Evolutionary conservation across 768 basidiomycete genomes (phyloP).

Genomic region (Boletus subparvulus): DNA sequence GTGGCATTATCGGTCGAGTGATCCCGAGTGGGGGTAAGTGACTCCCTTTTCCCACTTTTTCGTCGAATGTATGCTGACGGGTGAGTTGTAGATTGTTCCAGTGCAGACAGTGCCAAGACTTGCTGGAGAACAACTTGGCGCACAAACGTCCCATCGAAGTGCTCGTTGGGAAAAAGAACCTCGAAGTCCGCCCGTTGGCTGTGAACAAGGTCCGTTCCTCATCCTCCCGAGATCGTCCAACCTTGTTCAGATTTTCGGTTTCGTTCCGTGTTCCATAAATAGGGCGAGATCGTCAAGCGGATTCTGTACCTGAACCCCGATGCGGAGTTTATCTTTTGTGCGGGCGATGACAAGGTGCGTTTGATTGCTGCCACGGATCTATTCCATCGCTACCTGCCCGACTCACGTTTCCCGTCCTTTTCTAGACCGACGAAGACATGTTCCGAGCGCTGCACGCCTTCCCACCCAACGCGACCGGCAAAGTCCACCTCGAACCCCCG

Average conservation of each 20-base stretch:
- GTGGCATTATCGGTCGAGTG: slow-evolving; percentile 92
- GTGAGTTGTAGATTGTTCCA: slow-evolving; percentile 66
- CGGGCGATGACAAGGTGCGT: slow-evolving; percentile 92
- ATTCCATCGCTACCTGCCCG: too few relatives aligned
- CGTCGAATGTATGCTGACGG: slow-evolving; percentile 1
- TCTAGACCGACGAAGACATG: slow-evolving; percentile 96
- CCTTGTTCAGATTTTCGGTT: not conserved
- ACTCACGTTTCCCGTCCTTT: not conserved
- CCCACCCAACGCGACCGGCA: slow-evolving; percentile 35
- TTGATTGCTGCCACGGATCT: too few relatives aligned
- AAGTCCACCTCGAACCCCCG: slow-evolving; percentile 55
- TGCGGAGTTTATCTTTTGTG: slow-evolving; percentile 95
- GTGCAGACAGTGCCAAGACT: slow-evolving; percentile 94
- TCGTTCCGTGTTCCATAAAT: not conserved
- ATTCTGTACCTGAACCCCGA: slow-evolving; percentile 92
- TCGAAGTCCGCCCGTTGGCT: slow-evolving; percentile 93
- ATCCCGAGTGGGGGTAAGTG: slow-evolving; percentile 94
- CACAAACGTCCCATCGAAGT: slow-evolving; percentile 96
- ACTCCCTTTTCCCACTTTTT: not conserved
- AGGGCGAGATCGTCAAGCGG: slow-evolving; percentile 95
- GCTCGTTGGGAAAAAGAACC: slow-evolving; percentile 96
- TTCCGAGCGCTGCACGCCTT: slow-evolving; percentile 84
- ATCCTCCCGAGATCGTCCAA: not conserved
- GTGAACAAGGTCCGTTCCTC: slow-evolving; percentile 73
- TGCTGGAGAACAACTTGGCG: slow-evolving; percentile 91